Evolutionary conservation across 108 stramenopile species (phyloP), one percentile per base, ranked within the genome.

Genomic region (Pseudonitzschia multiseries): DNA sequence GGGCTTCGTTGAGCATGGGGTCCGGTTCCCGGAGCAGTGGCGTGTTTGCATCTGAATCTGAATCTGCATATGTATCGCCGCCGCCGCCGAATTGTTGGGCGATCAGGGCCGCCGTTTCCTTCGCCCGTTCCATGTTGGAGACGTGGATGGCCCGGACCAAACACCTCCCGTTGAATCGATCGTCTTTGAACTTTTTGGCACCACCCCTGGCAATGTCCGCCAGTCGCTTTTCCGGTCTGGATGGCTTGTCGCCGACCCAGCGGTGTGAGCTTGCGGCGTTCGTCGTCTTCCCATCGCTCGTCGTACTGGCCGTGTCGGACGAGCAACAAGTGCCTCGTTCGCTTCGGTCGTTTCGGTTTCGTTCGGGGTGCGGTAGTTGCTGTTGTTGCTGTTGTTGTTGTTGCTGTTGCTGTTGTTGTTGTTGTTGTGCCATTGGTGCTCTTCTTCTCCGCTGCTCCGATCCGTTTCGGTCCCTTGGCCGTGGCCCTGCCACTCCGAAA

Each of bases 231-330:
- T 15, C 96, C 94, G 1, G 96, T 94, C 48, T 84, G 61, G 33
- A 81, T 84, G 12, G 93, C 96, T 78, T 97, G 97, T 41, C 79
- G 69, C 31, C 93, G 71, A 15, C 97, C 97, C 69, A 97, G 68
- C 15, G 87, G 84, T 22, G 97, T 97, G 52, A 97, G 82, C 8
- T 80, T 76, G 26, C 94, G 88, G 66, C 82, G 80, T 53, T 82
- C 74, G 75, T 97, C 97, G 68, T 91, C 86, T 68, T 79, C 70
- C 40, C 44, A 77, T 15, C 85, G 79, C 73, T 96, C 96, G 73
- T 96, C 93, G 80, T 96, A 96, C 71, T 96, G 96, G 54, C 96
- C 96, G 79, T 96, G 96, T 51, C 96, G 76, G 26, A 96, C 83
- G 60, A 94, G 60, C 65, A 96, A 81, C 54, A 96, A 80, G 72